Evolutionary conservation across 2,329 filamentous ascomycete species (phyloP), one percentile per base, ranked within the genome.

Genomic region (Septoria petroselini): DNA sequence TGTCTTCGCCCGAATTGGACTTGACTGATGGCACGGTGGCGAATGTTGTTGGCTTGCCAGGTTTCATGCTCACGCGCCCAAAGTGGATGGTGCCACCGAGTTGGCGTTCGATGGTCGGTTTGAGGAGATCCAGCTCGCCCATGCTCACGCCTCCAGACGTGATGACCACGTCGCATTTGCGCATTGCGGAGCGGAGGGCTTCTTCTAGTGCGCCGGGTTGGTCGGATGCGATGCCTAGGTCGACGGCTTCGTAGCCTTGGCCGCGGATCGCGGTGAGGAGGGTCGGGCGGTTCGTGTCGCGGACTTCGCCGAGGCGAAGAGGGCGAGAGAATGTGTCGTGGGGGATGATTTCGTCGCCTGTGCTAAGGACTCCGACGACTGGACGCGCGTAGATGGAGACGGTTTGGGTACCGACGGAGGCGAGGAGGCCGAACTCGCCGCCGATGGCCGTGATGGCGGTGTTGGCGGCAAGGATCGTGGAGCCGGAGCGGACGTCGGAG

Each of bases 41-140:
- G 68, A 98, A 98, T 0, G 93, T 98, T 0, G 91, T 96, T 2
- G 93, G 93, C 70, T 97, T 98, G 3, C 93, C 93, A 0, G 93
- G 93, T 73, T 98, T 98, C 93, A 98, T 97, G 47, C 85, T 81
- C 2, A 98, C 93, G 2, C 93, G 85, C 18, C 93, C 93, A 62
- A 98, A 98, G 70, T 96, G 93, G 58, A 98, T 95, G 0, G 85
- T 93, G 6, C 93, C 93, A 49, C 90, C 89, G 1, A 98, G 80
- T 1, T 83, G 78, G 34, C 91, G 85, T 73, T 97, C 93, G 62
- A 98, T 88, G 0, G 91, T 97, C 0, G 93, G 91, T 68, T 98
- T 98, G 15, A 98, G 81, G 6, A 98, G 83, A 69, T 98, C 93
- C 2, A 96, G 82, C 71, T 98, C 93, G 49, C 93, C 93, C 93